Conservation (phyloP, 208 protist species). For the Leishmania aethiopica region DNA sequence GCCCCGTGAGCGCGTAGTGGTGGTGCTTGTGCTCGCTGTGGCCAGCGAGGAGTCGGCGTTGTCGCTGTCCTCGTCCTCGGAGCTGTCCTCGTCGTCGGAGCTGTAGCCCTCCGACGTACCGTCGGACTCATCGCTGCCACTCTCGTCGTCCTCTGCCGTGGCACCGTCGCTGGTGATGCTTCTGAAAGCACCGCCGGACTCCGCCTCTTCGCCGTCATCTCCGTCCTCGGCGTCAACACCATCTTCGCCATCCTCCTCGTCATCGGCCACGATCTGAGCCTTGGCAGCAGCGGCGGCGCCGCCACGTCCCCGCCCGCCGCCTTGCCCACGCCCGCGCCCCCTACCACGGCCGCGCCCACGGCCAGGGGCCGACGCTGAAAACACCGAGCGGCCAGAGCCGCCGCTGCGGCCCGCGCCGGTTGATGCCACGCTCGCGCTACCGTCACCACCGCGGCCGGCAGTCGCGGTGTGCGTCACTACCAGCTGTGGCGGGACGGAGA, state of each 20-base stretch:
- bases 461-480: constrained; percentile 7
- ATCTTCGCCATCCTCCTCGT: constrained; percentile 12
- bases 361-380: background rate
- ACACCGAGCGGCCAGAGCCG: background rate
- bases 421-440: background rate
- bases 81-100: background rate
- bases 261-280: background rate
- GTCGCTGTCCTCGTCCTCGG: background rate
- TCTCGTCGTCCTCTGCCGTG: constrained; percentile 6
- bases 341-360: constrained; percentile 13
- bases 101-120: constrained; percentile 3
- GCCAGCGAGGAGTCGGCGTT: constrained; percentile 2
- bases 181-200: background rate
- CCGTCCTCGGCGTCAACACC: background rate
- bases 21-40: constrained; percentile 5
- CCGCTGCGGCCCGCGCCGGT: background rate
- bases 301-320: constrained; percentile 5
- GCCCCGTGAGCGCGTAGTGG: background rate
- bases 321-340: constrained; percentile 5
- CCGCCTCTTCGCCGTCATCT: background rate
- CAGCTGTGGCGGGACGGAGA: constrained; percentile 7
- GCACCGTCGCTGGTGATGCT: background rate
- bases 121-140: background rate
- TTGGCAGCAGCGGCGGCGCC: constrained; percentile 2
- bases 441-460: background rate